These are phyloP conservation scores for Starmerella bombi DNA, from an alignment of 805 yeast species.

Conservation along the genomic window DNA sequence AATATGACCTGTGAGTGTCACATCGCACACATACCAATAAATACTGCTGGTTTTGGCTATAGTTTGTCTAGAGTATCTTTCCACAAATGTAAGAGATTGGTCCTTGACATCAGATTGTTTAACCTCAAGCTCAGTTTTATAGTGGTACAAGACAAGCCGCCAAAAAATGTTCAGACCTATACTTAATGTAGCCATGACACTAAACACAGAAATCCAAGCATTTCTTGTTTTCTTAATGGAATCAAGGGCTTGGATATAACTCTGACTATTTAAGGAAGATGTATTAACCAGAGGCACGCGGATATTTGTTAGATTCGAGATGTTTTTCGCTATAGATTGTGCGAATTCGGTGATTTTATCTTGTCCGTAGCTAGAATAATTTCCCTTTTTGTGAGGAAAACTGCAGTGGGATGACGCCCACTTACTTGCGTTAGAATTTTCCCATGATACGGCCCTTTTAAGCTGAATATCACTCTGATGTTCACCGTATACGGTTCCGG, in stretches of 20 bases:
- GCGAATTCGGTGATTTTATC: background rate
- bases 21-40: too few species aligned
- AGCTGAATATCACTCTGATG: background rate
- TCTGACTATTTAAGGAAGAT: background rate
- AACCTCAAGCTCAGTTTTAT: background rate
- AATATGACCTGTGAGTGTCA: background rate
- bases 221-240: background rate
- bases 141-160: background rate
- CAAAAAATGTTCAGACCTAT: background rate
- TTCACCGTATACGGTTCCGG: background rate
- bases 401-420: background rate
- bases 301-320: background rate
- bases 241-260: background rate
- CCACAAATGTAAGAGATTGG: too few species aligned
- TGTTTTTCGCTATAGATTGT: background rate
- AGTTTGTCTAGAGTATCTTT: background rate
- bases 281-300: background rate
- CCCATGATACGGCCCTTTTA: too few species aligned
- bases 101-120: too few species aligned
- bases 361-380: background rate
- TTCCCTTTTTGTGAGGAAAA: background rate
- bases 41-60: background rate
- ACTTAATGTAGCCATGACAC: background rate
- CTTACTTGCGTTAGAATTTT: background rate
- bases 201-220: slow-evolving; percentile 5